Evolutionary conservation across 306 rosid species (phyloP), one percentile per base, ranked within the genome.

Genomic region (Rosa persica): DNA sequence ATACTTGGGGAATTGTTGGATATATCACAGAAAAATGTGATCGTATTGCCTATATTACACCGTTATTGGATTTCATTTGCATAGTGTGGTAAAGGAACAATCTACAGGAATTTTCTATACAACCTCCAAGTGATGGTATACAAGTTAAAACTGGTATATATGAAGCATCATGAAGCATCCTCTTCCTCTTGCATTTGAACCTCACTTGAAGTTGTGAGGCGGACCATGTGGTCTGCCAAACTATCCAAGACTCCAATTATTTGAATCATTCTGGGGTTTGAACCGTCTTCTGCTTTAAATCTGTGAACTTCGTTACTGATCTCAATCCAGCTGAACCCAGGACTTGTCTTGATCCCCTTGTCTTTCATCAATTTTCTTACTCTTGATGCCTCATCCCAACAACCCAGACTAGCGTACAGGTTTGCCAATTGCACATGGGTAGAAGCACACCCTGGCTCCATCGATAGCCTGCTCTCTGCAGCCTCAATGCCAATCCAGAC

Each of bases 261-360:
- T 51, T 85, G 89, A 64, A 66, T 47, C 87, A 87, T 86, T 85
- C 72, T 85, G 25, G 78, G 51, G 72, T 84, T 88, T 67, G 95
- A 85, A 76, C 60, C 72, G 65, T 89, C 93, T 79, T 87, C 97
- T 57, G 89, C 95, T 81, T 89, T 86, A 84, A 92, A 94, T 79
- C 69, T 87, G 47, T 87, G 84, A 54, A 90, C 87, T 48, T 77
- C 69, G 44, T 86, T 88, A 64, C 88, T 83, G 23, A 90, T 71
- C 85, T 89, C 93, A 83, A 90, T 81, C 97, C 98, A 94, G 79
- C 98, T 90, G 71, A 68, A 86, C 49, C 97, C 97, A 6, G 93
- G 88, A 83, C 83, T 87, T 0, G 90, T 87, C 25, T 81, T 94
- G 74, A 92, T 81, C 43, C 91, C 95, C 74, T 38, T 87, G 58